phyloP scores from a whole-genome alignment of 176 grass and related monocot genomes.

The Zoysia pacifica region DNA sequence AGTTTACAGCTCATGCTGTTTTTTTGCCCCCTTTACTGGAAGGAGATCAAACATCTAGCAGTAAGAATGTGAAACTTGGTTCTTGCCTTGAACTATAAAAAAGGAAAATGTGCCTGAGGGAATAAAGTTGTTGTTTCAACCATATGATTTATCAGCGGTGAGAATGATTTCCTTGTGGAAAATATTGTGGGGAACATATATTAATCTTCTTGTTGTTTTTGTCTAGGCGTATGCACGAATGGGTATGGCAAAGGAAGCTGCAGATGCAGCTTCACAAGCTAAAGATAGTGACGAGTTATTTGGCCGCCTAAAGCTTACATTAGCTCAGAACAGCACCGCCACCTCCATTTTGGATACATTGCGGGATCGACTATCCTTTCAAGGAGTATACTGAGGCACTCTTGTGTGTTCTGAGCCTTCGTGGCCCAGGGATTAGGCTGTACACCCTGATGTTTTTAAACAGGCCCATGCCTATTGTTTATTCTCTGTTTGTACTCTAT shows the following conservation, averaged over 20 bases:
- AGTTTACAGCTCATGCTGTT: background rate
- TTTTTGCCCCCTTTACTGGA: background rate
- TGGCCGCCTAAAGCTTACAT: conserved; percentile 65
- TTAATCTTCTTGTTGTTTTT: conserved; percentile 2
- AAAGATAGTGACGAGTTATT: conserved; percentile 89
- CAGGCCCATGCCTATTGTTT: conserved; percentile 2
- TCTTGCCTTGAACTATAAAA: background rate
- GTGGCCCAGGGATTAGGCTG: background rate
- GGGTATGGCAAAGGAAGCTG: conserved; percentile 85
- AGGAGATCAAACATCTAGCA: background rate
- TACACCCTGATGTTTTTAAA: conserved; percentile 16
- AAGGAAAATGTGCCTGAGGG: background rate
- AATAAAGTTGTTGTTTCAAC: background rate
- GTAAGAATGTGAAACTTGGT: background rate
- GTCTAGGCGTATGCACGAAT: conserved; percentile 79
- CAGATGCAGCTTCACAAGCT: conserved; percentile 76
- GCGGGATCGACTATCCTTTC: conserved; percentile 82
- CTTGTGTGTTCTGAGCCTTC: background rate
- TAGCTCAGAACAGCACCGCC: conserved; percentile 72
- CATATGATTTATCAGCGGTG: conserved; percentile 1
- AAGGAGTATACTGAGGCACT: conserved; percentile 58
- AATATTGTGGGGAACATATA: background rate
- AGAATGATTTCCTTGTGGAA: background rate
- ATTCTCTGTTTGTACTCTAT: conserved; percentile 22
- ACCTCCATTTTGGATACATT: conserved; percentile 86